These are phyloP conservation scores for Cyathus striatus DNA, from an alignment of 768 basidiomycete species.

Conservation along the genomic window DNA sequence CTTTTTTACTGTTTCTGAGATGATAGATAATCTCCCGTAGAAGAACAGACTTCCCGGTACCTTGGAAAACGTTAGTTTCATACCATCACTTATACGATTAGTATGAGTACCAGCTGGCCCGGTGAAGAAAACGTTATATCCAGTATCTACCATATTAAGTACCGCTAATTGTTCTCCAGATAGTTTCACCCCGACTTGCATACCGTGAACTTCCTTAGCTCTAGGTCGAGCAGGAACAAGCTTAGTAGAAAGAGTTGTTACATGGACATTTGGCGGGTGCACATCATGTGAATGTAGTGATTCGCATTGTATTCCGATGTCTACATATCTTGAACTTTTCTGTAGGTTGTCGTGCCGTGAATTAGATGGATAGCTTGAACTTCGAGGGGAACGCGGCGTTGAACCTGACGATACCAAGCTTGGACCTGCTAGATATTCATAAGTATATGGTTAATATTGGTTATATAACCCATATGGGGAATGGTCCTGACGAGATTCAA, in stretches of 20 bases:
- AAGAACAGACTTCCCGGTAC: conserved; percentile 71
- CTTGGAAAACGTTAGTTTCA: conserved; percentile 17
- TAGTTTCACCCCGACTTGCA: too few species aligned
- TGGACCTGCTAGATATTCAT: too few species aligned
- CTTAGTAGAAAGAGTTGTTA: neutral
- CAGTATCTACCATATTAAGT: conserved; percentile 41
- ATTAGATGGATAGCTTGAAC: too few species aligned
- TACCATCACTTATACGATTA: conserved; percentile 3
- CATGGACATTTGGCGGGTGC: neutral
- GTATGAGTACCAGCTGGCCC: conserved; percentile 55
- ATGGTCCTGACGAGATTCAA: too few species aligned
- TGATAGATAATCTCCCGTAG: conserved; percentile 56
- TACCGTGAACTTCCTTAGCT: conserved; percentile 5
- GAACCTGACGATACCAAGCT: too few species aligned
- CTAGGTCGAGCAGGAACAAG: neutral
- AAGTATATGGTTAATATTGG: too few species aligned
- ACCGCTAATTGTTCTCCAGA: conserved; percentile 36
- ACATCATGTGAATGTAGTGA: too few species aligned
- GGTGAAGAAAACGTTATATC: conserved; percentile 68
- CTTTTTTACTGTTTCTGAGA: conserved; percentile 15
- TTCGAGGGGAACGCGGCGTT: too few species aligned
- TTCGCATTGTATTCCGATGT: neutral
- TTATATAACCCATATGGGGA: too few species aligned
- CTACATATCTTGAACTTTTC: neutral
- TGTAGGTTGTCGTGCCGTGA: too few species aligned